Evolutionary conservation across 345 rosid genomes (phyloP).

Genomic region (Durio zibethinus): DNA sequence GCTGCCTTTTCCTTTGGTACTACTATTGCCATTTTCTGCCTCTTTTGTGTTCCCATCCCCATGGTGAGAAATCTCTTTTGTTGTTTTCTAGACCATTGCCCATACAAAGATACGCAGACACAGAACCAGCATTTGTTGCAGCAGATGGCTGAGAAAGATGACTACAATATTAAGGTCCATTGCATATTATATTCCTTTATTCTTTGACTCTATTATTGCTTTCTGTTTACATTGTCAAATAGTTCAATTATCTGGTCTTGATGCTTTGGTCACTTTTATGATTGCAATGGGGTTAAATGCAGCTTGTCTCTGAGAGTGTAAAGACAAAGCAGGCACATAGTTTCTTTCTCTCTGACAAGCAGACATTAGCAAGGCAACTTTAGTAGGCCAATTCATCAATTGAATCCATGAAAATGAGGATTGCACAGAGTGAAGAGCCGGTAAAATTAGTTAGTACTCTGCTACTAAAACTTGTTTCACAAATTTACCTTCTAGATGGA

Average conservation of each 20-base stretch:
- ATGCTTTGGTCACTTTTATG: background rate
- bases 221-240: background rate
- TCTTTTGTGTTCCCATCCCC: background rate
- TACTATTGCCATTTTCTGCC: background rate
- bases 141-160: slow-evolving; percentile 86
- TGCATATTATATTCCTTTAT: background rate
- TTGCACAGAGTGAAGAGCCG: slow-evolving; percentile 72
- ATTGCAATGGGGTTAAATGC: slow-evolving; percentile 26
- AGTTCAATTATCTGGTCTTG: slow-evolving; percentile 16
- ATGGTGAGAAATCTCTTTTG: slow-evolving; percentile 9
- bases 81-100: slow-evolving; percentile 67
- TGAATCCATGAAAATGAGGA: slow-evolving; percentile 56
- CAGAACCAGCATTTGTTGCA: slow-evolving; percentile 86
- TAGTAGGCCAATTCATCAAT: slow-evolving; percentile 60
- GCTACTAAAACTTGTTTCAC: background rate
- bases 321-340: slow-evolving; percentile 77
- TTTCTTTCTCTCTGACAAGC: slow-evolving; percentile 72
- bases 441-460: slow-evolving; percentile 26
- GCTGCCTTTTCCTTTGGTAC: slow-evolving; percentile 3
- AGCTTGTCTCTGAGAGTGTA: slow-evolving; percentile 98
- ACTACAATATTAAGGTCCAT: slow-evolving; percentile 86
- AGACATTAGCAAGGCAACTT: slow-evolving; percentile 65
- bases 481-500: background rate
- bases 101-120: slow-evolving; percentile 93
- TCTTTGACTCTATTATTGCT: background rate